Percentiles rank a stretch among this genome's conserved stretches.
Conservation (phyloP, 352 stramenopile species). For the Globisporangium acanthophoron region DNA sequence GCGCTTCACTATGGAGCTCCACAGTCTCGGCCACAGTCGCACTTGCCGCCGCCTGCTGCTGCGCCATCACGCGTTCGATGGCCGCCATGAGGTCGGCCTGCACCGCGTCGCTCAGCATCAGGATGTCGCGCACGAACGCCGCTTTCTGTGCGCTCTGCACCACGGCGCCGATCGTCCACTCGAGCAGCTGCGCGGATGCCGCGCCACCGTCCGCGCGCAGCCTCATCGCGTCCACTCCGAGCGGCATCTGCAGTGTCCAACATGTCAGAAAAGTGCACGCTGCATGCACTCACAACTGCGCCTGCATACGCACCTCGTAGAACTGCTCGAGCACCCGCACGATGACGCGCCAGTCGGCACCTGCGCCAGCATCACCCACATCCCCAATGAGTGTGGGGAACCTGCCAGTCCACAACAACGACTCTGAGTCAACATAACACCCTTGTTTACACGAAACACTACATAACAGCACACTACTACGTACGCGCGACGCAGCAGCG, state of each 20-base stretch:
- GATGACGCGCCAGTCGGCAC: not conserved
- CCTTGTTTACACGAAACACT: not conserved
- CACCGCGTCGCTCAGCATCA: conserved; percentile 49
- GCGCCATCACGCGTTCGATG: conserved; percentile 53
- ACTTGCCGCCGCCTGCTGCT: conserved; percentile 1
- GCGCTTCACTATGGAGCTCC: too few species aligned
- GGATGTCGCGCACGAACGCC: conserved; percentile 58
- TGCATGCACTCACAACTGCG: too few species aligned
- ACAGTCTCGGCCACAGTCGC: not conserved
- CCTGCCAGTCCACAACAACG: conserved; percentile 2
- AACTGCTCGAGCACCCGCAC: conserved; percentile 35
- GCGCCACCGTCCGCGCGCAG: conserved; percentile 9
- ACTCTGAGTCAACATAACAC: too few species aligned
- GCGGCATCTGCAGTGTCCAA: conserved; percentile 13
- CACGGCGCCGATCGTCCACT: conserved; percentile 40
- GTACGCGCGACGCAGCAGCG: conserved; percentile 19
- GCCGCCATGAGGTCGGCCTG: conserved; percentile 59
- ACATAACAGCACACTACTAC: not conserved
- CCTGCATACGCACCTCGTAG: conserved; percentile 34
- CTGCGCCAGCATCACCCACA: not conserved
- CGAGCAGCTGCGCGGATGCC: conserved; percentile 11
- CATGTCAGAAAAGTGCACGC: not conserved
- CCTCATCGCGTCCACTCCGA: conserved; percentile 12
- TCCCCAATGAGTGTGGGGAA: conserved; percentile 26
- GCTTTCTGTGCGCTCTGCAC: conserved; percentile 56